These are phyloP conservation scores for Inga oerstediana DNA, from an alignment of 306 rosid genomes.

Conservation along the genomic window DNA sequence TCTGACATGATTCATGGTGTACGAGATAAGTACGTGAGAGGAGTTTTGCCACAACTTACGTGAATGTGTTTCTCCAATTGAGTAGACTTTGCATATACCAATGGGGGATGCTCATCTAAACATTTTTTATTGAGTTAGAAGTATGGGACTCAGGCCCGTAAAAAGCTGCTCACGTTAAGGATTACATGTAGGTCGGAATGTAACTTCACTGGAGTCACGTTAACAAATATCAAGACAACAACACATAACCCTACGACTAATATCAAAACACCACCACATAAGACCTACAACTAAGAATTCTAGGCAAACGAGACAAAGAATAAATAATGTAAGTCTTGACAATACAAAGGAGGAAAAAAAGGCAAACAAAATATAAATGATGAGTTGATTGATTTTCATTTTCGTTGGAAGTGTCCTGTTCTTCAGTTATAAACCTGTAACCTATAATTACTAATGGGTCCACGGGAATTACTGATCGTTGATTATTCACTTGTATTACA, in stretches of 20 bases:
- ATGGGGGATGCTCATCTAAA: neutral
- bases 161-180: neutral
- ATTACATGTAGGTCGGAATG: neutral
- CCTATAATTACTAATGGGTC: conserved; percentile 2
- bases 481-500: conserved; percentile 2
- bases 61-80: no score
- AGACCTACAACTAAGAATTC: neutral
- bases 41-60: no score
- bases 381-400: neutral
- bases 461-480: conserved; percentile 27
- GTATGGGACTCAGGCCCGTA: neutral
- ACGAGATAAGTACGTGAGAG: no score
- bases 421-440: neutral
- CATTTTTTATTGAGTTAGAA: neutral
- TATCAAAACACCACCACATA: neutral
- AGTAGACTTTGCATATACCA: neutral
- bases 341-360: neutral
- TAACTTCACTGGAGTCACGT: neutral
- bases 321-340: no score
- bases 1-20: no score
- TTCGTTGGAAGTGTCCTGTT: neutral
- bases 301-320: neutral
- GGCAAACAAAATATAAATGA: neutral
- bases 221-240: neutral
- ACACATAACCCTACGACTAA: no score